phyloP scores from a whole-genome alignment of 306 rosid genomes.

The Corylus heterophylla region DNA sequence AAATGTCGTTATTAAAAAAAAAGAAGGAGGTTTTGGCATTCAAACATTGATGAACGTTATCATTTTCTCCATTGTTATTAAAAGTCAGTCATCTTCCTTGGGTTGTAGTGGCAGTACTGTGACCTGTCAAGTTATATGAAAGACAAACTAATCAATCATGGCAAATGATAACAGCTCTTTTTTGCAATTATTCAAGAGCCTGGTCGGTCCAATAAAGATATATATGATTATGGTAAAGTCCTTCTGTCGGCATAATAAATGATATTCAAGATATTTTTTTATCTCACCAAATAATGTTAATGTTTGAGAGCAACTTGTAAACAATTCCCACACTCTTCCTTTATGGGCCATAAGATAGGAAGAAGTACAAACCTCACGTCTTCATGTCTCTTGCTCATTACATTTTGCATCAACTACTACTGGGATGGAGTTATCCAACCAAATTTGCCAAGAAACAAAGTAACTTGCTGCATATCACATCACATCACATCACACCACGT shows the following conservation, averaged over 20 bases:
- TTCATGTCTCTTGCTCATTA: not conserved
- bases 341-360: not conserved
- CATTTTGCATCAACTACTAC: not conserved
- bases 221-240: not conserved
- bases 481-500: not conserved
- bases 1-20: too few species aligned
- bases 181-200: not conserved
- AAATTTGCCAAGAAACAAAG: not conserved
- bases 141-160: not conserved
- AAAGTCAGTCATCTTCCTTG: too few species aligned
- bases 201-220: not conserved
- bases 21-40: too few species aligned
- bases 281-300: too few species aligned
- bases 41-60: too few species aligned
- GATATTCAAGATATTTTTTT: too few species aligned
- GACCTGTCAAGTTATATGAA: not conserved
- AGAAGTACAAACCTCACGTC: not conserved
- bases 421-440: not conserved
- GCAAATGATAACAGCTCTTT: not conserved
- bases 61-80: too few species aligned
- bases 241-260: not conserved
- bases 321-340: not conserved
- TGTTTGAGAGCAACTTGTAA: not conserved
- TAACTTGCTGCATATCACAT: not conserved
- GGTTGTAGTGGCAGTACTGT: too few species aligned